These are phyloP conservation scores for Juncus effusus DNA, from an alignment of 176 grass and related monocot species.

Conservation along the genomic window DNA sequence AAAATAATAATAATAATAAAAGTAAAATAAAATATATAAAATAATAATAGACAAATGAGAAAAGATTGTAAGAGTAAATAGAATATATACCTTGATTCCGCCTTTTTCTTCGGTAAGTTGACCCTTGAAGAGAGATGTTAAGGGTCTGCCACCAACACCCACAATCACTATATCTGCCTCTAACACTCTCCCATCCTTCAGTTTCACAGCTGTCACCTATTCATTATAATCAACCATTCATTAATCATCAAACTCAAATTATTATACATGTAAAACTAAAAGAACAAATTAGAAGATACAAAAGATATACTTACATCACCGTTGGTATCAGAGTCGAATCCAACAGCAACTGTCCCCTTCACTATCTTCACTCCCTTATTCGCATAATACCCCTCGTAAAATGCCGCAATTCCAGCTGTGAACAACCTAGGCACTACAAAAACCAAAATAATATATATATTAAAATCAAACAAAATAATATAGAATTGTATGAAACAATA, in stretches of 20 bases:
- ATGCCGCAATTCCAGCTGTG: slow-evolving; percentile 75
- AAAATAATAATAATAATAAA: background rate
- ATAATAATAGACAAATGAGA: background rate
- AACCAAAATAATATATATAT: background rate
- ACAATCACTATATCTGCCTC: slow-evolving; percentile 88
- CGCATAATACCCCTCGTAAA: slow-evolving; percentile 89
- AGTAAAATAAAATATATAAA: background rate
- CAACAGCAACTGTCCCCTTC: slow-evolving; percentile 81
- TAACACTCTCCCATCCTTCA: slow-evolving; percentile 76
- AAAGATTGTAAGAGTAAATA: slow-evolving; percentile 2
- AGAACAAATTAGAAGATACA: no score
- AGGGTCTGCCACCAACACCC: slow-evolving; percentile 77
- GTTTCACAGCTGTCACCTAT: slow-evolving; percentile 75
- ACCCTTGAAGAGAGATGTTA: slow-evolving; percentile 78
- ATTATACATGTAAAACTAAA: no score
- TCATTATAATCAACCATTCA: background rate
- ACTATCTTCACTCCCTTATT: slow-evolving; percentile 85
- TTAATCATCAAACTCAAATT: no score
- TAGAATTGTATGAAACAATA: background rate
- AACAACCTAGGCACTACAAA: slow-evolving; percentile 85
- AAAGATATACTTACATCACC: slow-evolving; percentile 85
- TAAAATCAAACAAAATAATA: slow-evolving; percentile 17
- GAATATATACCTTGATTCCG: slow-evolving; percentile 83
- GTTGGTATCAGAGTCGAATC: slow-evolving; percentile 70
- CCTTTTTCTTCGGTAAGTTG: slow-evolving; percentile 88